These are phyloP conservation scores for Phragmites australis DNA, from an alignment of 176 grass and related monocot species.

Conservation along the genomic window DNA sequence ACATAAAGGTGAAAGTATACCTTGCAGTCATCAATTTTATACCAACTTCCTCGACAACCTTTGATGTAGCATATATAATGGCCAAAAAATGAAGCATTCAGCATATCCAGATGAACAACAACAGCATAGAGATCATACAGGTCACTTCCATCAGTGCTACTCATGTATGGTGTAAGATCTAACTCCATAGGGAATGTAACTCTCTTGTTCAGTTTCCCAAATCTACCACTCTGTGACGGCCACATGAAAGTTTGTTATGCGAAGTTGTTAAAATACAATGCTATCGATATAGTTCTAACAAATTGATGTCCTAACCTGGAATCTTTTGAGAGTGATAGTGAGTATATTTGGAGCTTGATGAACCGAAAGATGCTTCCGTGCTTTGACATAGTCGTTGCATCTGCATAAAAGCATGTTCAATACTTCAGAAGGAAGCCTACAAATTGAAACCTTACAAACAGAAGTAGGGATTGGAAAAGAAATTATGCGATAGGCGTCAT, in stretches of 20 bases:
- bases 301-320: slow-evolving; percentile 67
- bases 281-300: slow-evolving; percentile 33
- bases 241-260: slow-evolving; percentile 35
- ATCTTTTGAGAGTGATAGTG: slow-evolving; percentile 94
- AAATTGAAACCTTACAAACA: background rate
- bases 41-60: slow-evolving; percentile 65
- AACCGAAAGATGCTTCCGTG: slow-evolving; percentile 88
- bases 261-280: slow-evolving; percentile 10
- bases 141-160: slow-evolving; percentile 74
- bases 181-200: slow-evolving; percentile 78
- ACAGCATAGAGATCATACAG: slow-evolving; percentile 92
- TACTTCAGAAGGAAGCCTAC: background rate
- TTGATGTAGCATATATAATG: slow-evolving; percentile 98
- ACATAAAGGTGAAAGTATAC: slow-evolving; percentile 47
- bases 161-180: slow-evolving; percentile 82
- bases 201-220: slow-evolving; percentile 98
- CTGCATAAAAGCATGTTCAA: slow-evolving; percentile 47
- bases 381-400: slow-evolving; percentile 97
- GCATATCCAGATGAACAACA: slow-evolving; percentile 96
- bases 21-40: slow-evolving; percentile 93
- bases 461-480: slow-evolving; percentile 3
- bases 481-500: slow-evolving; percentile 23
- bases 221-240: slow-evolving; percentile 81
- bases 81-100: slow-evolving; percentile 98
- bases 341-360: slow-evolving; percentile 99